Percentiles rank a stretch among this genome's conserved stretches.
These are phyloP conservation scores for Tetrapisispora iriomotensis DNA, from an alignment of 805 yeast species.

Conservation along the genomic window DNA sequence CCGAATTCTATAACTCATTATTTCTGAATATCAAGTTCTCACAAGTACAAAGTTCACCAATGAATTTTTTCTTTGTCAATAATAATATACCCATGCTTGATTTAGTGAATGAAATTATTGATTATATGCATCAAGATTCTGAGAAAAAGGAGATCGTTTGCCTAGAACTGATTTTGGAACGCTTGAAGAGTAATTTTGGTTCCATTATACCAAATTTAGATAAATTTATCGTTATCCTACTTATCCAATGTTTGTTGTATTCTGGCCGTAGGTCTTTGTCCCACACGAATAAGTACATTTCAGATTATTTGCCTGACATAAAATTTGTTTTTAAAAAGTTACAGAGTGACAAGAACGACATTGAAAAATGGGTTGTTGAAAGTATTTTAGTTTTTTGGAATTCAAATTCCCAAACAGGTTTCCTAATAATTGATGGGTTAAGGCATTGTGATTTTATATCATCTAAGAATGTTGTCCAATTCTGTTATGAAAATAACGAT, in stretches of 20 bases:
- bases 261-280: slow-evolving; percentile 83
- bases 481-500: slow-evolving; percentile 28
- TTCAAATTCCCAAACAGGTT: slow-evolving; percentile 49
- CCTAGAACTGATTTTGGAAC: slow-evolving; percentile 15
- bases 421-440: slow-evolving; percentile 41
- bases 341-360: slow-evolving; percentile 18
- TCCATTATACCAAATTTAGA: slow-evolving; percentile 29
- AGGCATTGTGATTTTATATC: slow-evolving; percentile 34
- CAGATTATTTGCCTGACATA: slow-evolving; percentile 28
- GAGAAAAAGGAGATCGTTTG: slow-evolving; percentile 15
- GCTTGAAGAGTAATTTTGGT: slow-evolving; percentile 15
- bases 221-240: slow-evolving; percentile 43
- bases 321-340: slow-evolving; percentile 15
- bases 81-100: slow-evolving; percentile 27
- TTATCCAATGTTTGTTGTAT: slow-evolving; percentile 62
- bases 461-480: slow-evolving; percentile 31
- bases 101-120: slow-evolving; percentile 27
- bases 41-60: too few species aligned
- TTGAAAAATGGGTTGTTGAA: slow-evolving; percentile 37
- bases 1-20: slow-evolving; percentile 25
- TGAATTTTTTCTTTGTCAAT: slow-evolving; percentile 28
- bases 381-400: slow-evolving; percentile 53
- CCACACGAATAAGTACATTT: slow-evolving; percentile 49
- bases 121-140: slow-evolving; percentile 20
- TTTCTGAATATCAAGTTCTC: too few species aligned